phyloP scores from a whole-genome alignment of 1,284 basidiomycete species.

The Rhodotorula sp. region DNA sequence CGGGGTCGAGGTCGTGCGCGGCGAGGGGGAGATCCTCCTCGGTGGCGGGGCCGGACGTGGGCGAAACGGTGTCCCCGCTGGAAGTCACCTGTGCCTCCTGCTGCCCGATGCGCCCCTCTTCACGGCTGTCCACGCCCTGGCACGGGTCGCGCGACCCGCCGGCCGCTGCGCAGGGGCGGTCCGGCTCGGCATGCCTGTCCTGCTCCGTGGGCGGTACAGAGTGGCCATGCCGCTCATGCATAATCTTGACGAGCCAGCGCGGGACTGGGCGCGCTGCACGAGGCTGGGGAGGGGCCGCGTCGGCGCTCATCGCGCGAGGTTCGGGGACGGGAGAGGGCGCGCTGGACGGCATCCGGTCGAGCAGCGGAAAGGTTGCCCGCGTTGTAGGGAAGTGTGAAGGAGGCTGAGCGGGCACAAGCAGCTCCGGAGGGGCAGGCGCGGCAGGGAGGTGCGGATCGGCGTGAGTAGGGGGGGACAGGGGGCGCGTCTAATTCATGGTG shows the following conservation, averaged over 20 bases:
- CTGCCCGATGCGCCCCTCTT: not conserved
- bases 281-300: not conserved
- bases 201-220: not conserved
- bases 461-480: not conserved
- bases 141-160: not conserved
- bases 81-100: not conserved
- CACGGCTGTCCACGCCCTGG: not conserved
- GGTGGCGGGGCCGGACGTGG: no score
- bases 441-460: not conserved
- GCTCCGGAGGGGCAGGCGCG: not conserved
- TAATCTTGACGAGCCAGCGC: slow-evolving; percentile 18
- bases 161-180: not conserved
- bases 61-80: not conserved
- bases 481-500: slow-evolving; percentile 8
- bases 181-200: not conserved
- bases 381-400: not conserved
- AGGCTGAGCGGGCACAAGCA: not conserved
- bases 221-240: slow-evolving; percentile 5
- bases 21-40: not conserved
- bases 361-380: not conserved
- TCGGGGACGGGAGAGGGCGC: not conserved
- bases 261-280: not conserved
- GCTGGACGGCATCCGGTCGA: not conserved
- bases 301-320: not conserved
- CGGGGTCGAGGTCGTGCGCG: not conserved